Evolutionary conservation across 2,329 filamentous ascomycete species (phyloP), one percentile per base, ranked within the genome.

Genomic region (Bipolaris victoriae): DNA sequence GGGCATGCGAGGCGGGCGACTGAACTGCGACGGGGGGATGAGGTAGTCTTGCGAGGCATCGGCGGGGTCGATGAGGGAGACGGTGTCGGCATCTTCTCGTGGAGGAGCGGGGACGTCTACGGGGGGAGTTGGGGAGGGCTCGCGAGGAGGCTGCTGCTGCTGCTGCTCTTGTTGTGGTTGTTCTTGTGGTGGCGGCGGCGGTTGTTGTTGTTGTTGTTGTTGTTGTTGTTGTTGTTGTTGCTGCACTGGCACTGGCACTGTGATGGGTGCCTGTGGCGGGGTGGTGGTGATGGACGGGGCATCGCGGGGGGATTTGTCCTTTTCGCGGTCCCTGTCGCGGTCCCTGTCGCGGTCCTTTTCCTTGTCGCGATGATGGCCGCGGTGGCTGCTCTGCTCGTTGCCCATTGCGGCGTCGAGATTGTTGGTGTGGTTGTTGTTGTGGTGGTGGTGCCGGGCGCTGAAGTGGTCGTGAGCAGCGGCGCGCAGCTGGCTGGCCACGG

Each of bases 1-100:
- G 57, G 94, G 94, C 69, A 98, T 82, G 59, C 94, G 89, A 49
- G 94, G 94, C 44, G 94, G 94, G n/a, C 90, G 84, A 57, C 83
- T 77, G 78, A 80, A 81, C 77, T 84, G 74, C 67, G 76, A 70
- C 20, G 73, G 60, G 64, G 76, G 59, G 65, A 74, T 62, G 60
- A 75, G 64, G 76, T 79, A 72, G 61, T 78, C 79, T 33, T 65
- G 64, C 52, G 65, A 63, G 54, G 72, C 66, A 11, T 65, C 62
- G 58, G 65, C 67, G 53, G 69, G 68, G 55, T 74, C 69, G 36
- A 73, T 59, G 39, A 66, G 64, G n/a, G 67, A 62, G 15, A 59
- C 59, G 33, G 53, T 47, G n/a, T 48, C 57, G 40, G 35, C 33
- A 13, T 72, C 69, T 10, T 68, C 66, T 39, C 59, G 59, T 31